Evolutionary conservation across 768 basidiomycete genomes (phyloP), one percentile per base, ranked within the genome.

Genomic region (Pleurotus cornucopiae): DNA sequence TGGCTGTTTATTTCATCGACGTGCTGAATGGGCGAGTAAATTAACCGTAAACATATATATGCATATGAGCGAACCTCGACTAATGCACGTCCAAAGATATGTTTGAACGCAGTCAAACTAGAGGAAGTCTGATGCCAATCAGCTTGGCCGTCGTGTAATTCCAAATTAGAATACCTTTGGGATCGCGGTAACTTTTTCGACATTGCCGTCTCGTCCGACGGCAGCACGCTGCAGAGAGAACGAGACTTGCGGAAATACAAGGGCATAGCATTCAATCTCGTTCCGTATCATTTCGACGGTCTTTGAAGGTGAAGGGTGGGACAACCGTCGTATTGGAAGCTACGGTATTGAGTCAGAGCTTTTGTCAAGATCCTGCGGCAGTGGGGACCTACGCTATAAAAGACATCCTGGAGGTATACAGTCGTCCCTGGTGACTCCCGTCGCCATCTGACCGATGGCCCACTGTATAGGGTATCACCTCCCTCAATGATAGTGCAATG

Each of bases 381-480:
- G 16, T 18, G 40, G 54, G 12, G 14, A 73, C 83, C 44, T 58
- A 93, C 93, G 64, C 91, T 94, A 66, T 88, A 90, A 66, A 97
- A 99, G 2, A 91, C 86, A 67, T 98, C 96, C 18, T 91, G 85
- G 44, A 97, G 76, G 61, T 82, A 85, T 41, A 96, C 87, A 9
- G 81, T 85, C 5, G 95, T 97, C 2, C 96, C 96, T 2, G 81
- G 70, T 1, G 74, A 73, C 66, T 90, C 84, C 59, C 86, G 77
- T 56, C 84, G 78, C 86, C 91, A 89, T 18, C 90, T 83, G 38
- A 85, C 71, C 2, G 93, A 86, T 30, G 84, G 78, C 0, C 93
- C 93, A 21, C 73, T 73, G 64, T 91, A 93, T 21, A 96, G 69
- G 5, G 67, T 71, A 62, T 82, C 78, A 12, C 85, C 84, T 25